Percentiles rank a stretch among this genome's conserved stretches.
These are phyloP conservation scores for Urtica urens DNA, from an alignment of 306 rosid species.

Conservation along the genomic window DNA sequence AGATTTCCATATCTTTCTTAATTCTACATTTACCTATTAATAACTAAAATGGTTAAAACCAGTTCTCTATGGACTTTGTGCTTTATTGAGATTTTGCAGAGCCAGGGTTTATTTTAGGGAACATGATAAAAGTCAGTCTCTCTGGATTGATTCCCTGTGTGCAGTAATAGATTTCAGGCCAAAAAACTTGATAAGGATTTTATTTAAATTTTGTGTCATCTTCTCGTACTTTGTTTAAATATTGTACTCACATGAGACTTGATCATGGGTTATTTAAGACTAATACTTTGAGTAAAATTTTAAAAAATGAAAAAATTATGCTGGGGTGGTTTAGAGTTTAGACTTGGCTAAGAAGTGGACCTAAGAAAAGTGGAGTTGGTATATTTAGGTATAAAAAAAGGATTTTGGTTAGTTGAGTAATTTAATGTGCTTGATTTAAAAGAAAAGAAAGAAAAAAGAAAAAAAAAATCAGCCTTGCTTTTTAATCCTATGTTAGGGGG, in stretches of 20 bases:
- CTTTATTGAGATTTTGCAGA: neutral
- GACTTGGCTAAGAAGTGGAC: slow-evolving; percentile 15
- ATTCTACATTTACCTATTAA: neutral
- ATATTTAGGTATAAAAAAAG: slow-evolving; percentile 2
- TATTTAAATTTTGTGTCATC: neutral
- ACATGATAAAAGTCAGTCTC: neutral
- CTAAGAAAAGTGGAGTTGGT: neutral
- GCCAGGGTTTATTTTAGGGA: neutral
- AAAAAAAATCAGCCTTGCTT: neutral
- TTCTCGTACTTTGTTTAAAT: too few relatives aligned
- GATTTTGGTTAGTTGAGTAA: slow-evolving; percentile 16
- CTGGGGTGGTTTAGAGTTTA: neutral
- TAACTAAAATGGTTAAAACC: neutral
- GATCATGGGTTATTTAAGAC: too few relatives aligned
- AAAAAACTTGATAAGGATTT: neutral
- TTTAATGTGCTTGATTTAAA: slow-evolving; percentile 15
- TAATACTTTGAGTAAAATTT: too few relatives aligned
- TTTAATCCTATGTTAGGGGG: slow-evolving; percentile 4
- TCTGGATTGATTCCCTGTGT: neutral
- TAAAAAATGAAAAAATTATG: too few relatives aligned
- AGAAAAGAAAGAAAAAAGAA: slow-evolving; percentile 1
- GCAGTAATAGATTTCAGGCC: neutral
- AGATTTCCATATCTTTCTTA: neutral
- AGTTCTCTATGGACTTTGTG: neutral
- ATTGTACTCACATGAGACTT: too few relatives aligned